phyloP scores from a whole-genome alignment of 441 rosid species.

The Rhodomyrtus psidioides region DNA sequence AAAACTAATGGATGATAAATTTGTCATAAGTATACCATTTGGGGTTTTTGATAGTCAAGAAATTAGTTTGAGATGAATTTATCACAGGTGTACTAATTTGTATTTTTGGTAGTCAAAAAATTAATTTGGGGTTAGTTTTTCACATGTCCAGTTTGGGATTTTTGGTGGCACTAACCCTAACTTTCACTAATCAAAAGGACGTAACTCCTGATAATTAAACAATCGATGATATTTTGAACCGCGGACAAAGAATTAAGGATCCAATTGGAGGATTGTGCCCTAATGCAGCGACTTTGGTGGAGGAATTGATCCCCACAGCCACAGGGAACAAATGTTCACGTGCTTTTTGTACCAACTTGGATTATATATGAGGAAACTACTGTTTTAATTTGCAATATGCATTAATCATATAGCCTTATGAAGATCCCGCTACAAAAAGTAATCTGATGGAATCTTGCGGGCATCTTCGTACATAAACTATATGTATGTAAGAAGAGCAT shows the following conservation, averaged over 20 bases:
- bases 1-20: too few species aligned
- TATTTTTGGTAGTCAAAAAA: too few species aligned
- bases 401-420: background rate
- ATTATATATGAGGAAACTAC: background rate
- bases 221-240: background rate
- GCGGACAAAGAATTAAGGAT: background rate
- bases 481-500: background rate
- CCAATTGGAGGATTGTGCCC: background rate
- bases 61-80: too few species aligned
- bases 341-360: background rate
- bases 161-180: background rate
- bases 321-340: background rate
- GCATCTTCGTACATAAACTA: background rate
- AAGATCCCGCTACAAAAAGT: background rate
- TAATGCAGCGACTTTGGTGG: background rate
- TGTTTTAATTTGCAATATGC: background rate
- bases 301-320: background rate
- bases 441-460: background rate
- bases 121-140: too few species aligned
- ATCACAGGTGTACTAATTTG: too few species aligned
- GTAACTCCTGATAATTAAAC: background rate
- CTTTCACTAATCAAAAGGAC: background rate
- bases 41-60: too few species aligned
- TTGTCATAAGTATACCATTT: too few species aligned
- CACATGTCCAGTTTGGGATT: too few species aligned